Base-by-base conservation (phyloP, 1,284 basidiomycete species). In the Apiotrichum siamense region DNA sequence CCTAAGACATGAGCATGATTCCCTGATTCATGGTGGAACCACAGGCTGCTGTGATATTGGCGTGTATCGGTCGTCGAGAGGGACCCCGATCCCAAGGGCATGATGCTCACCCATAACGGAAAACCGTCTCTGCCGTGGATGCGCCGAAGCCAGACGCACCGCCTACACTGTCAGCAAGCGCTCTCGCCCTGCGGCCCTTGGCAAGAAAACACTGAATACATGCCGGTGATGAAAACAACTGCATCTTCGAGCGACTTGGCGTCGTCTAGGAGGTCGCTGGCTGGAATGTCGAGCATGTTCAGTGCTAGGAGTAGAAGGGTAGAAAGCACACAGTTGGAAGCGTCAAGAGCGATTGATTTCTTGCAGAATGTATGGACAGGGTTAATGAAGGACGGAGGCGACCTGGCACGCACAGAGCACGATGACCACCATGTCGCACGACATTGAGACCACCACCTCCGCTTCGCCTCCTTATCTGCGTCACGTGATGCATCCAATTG, bases 211-310 rank as follows among this genome's bases (percentile, higher is more conserved):
- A 23, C 7, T 7, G 3, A 25, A 17, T 2, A 53, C 57, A 13
- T 37, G 60, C 60, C 60, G 7, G 60, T 62, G 21, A 62, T 50
- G 17, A 62, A 40, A 1, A 62, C 50, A 18, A 58, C 49, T 25
- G 41, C 51, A n/a, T 44, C 56, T n/a, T 49, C 26, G 24, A 58
- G 49, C 13, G 15, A n/a, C 3, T 21, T 17, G 7, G 32, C 42
- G 21, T 54, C 7, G 6, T 47, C 86, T 79, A 2, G 82, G 77
- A 2, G 86, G 86, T 59, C 88, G 88, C 39, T 88, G 51, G 83
- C 78, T 51, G 87, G 80, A 10, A 87, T 73, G 44, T 80, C 84
- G 61, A 45, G 37, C 35, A 54, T 33, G 29, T n/a, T 49, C n/a
- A 3, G 11, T 25, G 7, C 13, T 27, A 11, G 18, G 3, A 21